Evolutionary conservation across 176 grass and related monocot genomes (phyloP), one percentile per base, ranked within the genome.

Genomic region (Rhipidocladum racemiflorum): DNA sequence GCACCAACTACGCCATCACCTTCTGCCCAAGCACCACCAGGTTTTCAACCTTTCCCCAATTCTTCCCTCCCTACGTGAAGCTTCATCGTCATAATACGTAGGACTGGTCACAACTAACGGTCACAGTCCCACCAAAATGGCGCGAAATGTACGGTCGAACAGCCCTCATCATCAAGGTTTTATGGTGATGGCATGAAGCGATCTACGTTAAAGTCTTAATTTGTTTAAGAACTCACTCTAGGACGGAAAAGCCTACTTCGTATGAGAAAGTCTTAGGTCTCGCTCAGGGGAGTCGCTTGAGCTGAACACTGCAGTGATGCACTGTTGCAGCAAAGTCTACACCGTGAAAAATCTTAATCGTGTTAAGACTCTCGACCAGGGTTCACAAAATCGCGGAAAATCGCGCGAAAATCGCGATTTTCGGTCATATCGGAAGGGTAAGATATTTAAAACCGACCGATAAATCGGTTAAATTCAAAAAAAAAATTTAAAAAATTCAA

Each of bases 1-100:
- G 77, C 78, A 89, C 79, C 36, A 89, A 69, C 65, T 98, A 98
- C 72, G 68, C 91, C 87, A 93, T 98, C 88, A 98, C 90, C 88
- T 98, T 98, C 85, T 98, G 95, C 78, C 95, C 95, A 2, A 88
- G 67, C 79, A 91, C 76, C 81, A 73, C 90, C 17, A 98, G 95
- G 95, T 95, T 86, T 62, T 86, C 48, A 35, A 36, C 3, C 17
- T 2, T 77, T 5, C 3, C 17, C 5, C 13, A 42, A 1, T 18
- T 3, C 32, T 49, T 10, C 0, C 1, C 16, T 14, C 4, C 8
- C 5, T 9, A 0, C 1, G 44, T 55, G 14, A 38, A 69, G 9
- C 12, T 84, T 88, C 24, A 36, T 34, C 28, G 4, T 36, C 7
- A 13, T 49, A 60, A 59, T 71, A 30, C 15, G 11, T 53, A 12